phyloP scores from a whole-genome alignment of 306 rosid genomes.

The Comarum palustre region DNA sequence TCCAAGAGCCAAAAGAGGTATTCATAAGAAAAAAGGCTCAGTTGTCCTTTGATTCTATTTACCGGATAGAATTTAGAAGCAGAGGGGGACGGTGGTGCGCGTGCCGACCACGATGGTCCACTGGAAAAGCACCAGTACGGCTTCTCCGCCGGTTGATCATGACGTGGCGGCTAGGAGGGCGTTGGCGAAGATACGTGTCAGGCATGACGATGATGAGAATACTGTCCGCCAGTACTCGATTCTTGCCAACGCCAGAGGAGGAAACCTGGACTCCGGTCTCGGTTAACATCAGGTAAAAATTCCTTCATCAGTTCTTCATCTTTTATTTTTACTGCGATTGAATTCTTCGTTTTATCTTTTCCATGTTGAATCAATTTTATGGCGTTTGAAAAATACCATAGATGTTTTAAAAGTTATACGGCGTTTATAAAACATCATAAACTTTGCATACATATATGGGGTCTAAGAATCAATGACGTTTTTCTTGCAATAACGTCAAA shows the following conservation, averaged over 20 bases:
- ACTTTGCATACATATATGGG: too few species aligned
- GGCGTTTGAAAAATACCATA: too few species aligned
- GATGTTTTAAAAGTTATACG: too few species aligned
- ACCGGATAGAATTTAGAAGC: too few species aligned
- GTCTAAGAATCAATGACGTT: too few species aligned
- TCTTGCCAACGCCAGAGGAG: slow-evolving; percentile 52
- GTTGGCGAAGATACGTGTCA: slow-evolving; percentile 57
- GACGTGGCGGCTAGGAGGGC: slow-evolving; percentile 59
- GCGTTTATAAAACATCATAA: too few species aligned
- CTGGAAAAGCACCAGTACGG: slow-evolving; percentile 35
- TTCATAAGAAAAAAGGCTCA: too few species aligned
- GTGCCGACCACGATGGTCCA: slow-evolving; percentile 53
- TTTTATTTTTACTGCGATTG: not conserved
- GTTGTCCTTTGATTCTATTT: too few species aligned
- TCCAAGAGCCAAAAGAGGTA: too few species aligned
- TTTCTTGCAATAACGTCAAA: too few species aligned
- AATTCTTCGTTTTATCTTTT: not conserved
- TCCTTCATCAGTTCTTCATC: not conserved
- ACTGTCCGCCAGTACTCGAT: slow-evolving; percentile 49
- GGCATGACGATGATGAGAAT: slow-evolving; percentile 42
- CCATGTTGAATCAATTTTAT: not conserved
- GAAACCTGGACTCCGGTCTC: slow-evolving; percentile 66
- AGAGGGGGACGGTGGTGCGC: slow-evolving; percentile 41
- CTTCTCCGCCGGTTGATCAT: slow-evolving; percentile 37
- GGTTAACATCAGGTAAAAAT: slow-evolving; percentile 49